Base-by-base conservation (phyloP, 352 stramenopile genomes). In the Globisporangium camurandrum region DNA sequence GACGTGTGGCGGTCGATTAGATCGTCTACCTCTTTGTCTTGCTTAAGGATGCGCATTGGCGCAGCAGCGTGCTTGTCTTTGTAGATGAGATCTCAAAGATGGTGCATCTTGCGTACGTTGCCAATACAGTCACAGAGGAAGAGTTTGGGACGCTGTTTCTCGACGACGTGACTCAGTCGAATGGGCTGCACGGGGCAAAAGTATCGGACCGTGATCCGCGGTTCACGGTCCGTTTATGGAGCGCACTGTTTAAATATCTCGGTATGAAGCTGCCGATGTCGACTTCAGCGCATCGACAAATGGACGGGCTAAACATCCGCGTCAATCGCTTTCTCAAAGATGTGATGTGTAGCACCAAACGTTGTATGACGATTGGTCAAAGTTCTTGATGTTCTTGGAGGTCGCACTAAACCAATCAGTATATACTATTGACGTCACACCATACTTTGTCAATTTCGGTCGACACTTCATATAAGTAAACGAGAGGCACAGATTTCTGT, bases 251-350 rank as follows among this genome's bases (percentile, higher is more conserved):
- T 20, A 9, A 23, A 1, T 26, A 53, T 5, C 28, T 70, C 3
- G 65, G 54, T 27, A 66, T 54, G 0, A 26, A 24, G 1, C 34
- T 63, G 46, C 8, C n/a, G 1, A 75, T 69, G 55, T 67, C 58
- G 5, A 65, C 49, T 0, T 40, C 55, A 1, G 48, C 52, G 4
- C 59, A 34, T 28, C 59, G 46, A 0, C 22, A 74, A 33, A 66
- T 47, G 2, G 48, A 75, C 16, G 66, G 52, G 2, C 62, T 71
- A 23, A 75, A 59, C 0, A 59, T 69, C 26, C 43, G 48, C 36
- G 59, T 51, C 8, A 71, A 65, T 30, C 42, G 51, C 10, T 51
- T 65, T 0, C 2, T 64, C 0, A 54, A 66, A 40, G 61, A 66
- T 74, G 2, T 24, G 55, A 0, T 54, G 46, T 4, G 61, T 34